Evolutionary conservation across 192 early-diverging fungal species (phyloP).

Genomic region (Umbelopsis vinacea): DNA sequence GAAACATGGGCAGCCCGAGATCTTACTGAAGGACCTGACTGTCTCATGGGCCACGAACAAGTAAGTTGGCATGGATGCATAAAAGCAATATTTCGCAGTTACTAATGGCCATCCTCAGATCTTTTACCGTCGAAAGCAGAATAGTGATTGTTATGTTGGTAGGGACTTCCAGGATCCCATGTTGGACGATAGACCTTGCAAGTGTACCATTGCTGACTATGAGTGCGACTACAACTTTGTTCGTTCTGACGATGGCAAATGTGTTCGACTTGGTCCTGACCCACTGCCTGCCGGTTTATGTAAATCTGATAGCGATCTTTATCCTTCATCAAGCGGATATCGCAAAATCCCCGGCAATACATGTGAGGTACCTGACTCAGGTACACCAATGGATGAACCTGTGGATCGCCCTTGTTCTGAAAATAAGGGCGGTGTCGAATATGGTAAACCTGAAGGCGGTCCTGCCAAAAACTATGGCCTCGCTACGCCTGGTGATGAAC

Average conservation of each 20-base stretch:
- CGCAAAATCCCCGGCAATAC: slow-evolving; percentile 85
- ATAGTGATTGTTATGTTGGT: slow-evolving; percentile 78
- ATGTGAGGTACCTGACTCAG: slow-evolving; percentile 56
- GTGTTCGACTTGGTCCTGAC: slow-evolving; percentile 60
- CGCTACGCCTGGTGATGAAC: slow-evolving; percentile 33
- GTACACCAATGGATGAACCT: slow-evolving; percentile 57
- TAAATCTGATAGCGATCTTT: slow-evolving; percentile 60
- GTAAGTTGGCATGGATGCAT: background rate
- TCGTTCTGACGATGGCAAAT: slow-evolving; percentile 51
- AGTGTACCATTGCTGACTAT: slow-evolving; percentile 83
- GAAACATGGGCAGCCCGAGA: slow-evolving; percentile 75
- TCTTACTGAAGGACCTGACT: slow-evolving; percentile 60
- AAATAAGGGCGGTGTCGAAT: slow-evolving; percentile 16
- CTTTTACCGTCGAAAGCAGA: slow-evolving; percentile 77
- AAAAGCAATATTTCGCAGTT: background rate
- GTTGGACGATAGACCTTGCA: slow-evolving; percentile 65
- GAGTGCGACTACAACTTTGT: slow-evolving; percentile 93
- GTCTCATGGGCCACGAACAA: slow-evolving; percentile 81
- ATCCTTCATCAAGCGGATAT: slow-evolving; percentile 78
- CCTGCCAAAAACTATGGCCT: slow-evolving; percentile 13
- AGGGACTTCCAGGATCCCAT: slow-evolving; percentile 59
- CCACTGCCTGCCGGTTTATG: slow-evolving; percentile 69
- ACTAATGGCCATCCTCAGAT: slow-evolving; percentile 21
- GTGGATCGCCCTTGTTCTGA: slow-evolving; percentile 45
- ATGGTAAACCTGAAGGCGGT: slow-evolving; percentile 8